phyloP scores from a whole-genome alignment of 371 early-diverging fungal genomes.

The Mortierella sp. region DNA sequence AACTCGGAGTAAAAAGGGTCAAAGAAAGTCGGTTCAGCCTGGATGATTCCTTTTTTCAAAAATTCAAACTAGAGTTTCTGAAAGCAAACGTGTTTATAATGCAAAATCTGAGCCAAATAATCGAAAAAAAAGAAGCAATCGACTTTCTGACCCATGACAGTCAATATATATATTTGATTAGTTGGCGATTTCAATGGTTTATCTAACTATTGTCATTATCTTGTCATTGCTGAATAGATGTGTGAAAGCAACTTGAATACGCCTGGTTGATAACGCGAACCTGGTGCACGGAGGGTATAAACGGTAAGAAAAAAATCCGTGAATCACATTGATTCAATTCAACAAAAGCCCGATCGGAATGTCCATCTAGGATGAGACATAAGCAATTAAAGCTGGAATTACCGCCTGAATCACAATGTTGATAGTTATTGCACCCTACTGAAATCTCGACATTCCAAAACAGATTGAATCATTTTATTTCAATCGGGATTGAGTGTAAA shows the following conservation, averaged over 20 bases:
- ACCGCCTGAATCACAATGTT: slow-evolving; percentile 62
- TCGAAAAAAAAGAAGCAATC: neutral
- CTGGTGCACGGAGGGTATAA: neutral
- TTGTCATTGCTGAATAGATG: neutral
- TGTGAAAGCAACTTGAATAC: neutral
- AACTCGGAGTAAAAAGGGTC: neutral
- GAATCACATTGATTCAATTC: neutral
- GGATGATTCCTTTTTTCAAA: slow-evolving; percentile 55
- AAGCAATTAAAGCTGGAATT: slow-evolving; percentile 65
- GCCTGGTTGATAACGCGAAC: neutral
- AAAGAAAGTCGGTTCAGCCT: slow-evolving; percentile 21
- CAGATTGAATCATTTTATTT: slow-evolving; percentile 52
- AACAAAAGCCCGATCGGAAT: neutral
- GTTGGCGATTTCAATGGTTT: neutral
- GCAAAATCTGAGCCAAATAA: slow-evolving; percentile 56
- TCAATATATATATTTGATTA: too few species aligned
- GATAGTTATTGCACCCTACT: slow-evolving; percentile 62
- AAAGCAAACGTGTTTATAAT: slow-evolving; percentile 58
- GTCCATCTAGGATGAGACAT: slow-evolving; percentile 57
- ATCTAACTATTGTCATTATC: neutral
- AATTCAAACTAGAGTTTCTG: slow-evolving; percentile 60
- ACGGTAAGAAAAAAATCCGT: slow-evolving; percentile 21
- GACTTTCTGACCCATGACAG: neutral
- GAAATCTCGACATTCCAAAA: slow-evolving; percentile 58
- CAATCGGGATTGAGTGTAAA: neutral